Conservation (phyloP, 1,284 basidiomycete species). For the Mycosarcoma mackinlayi region DNA sequence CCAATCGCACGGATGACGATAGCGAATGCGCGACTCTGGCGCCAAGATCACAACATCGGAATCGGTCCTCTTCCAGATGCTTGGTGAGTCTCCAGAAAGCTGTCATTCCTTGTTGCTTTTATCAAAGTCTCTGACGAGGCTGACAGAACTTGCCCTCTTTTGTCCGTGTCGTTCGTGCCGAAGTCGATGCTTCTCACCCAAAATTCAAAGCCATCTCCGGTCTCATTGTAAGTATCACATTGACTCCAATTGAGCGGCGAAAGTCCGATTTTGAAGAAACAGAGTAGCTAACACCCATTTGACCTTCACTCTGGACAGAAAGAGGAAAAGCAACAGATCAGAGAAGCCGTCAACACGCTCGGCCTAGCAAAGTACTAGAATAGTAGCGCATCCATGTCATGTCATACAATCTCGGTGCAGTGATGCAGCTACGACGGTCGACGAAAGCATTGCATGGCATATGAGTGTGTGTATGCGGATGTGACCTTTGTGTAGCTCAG, state of each 20-base stretch:
- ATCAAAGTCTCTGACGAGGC: background rate
- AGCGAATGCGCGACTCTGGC: slow-evolving; percentile 79
- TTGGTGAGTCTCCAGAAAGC: slow-evolving; percentile 61
- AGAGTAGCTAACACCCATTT: background rate
- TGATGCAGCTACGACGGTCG: no score
- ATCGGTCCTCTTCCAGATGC: slow-evolving; percentile 81
- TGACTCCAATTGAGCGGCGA: no score
- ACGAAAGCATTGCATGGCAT: no score
- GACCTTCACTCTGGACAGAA: slow-evolving; percentile 30
- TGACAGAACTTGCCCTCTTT: background rate
- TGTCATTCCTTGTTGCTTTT: background rate
- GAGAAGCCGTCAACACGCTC: slow-evolving; percentile 46
- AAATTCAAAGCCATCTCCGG: slow-evolving; percentile 80
- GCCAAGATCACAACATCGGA: slow-evolving; percentile 84
- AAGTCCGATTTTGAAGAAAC: no score
- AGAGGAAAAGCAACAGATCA: slow-evolving; percentile 60
- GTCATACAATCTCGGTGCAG: background rate
- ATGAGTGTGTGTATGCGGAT: no score
- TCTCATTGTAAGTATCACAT: slow-evolving; percentile 73
- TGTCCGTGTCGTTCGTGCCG: background rate
- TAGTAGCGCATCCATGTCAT: background rate
- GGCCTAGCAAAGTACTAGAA: slow-evolving; percentile 42
- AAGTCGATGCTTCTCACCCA: slow-evolving; percentile 74
- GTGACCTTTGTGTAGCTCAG: background rate
- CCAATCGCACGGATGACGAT: background rate